Percentiles rank a stretch among this genome's conserved stretches.
Evolutionary conservation across 1,284 basidiomycete genomes (phyloP).

Genomic region (Ceratobasidium papillatum): DNA sequence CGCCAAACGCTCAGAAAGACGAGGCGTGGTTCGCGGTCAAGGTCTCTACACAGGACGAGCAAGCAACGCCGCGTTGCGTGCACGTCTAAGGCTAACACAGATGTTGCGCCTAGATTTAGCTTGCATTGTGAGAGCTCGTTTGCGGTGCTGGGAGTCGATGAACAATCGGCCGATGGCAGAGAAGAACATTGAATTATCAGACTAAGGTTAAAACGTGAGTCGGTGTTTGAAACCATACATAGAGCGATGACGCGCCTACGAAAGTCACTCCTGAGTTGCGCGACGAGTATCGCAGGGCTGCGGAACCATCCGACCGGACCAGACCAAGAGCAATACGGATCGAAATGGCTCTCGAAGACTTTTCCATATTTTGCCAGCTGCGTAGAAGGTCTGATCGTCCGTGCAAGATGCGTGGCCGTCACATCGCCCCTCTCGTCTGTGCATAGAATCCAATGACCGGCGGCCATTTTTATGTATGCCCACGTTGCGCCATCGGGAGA

Average conservation of each 20-base stretch:
- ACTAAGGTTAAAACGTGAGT: slow-evolving; percentile 10
- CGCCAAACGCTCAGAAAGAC: slow-evolving; percentile 22
- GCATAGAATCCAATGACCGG: slow-evolving; percentile 22
- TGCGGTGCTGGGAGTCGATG: not conserved
- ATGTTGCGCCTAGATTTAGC: slow-evolving; percentile 12
- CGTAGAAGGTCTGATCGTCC: not conserved
- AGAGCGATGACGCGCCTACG: slow-evolving; percentile 20
- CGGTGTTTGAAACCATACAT: not conserved
- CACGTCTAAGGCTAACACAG: slow-evolving; percentile 20
- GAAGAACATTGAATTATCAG: not conserved
- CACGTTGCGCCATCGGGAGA: slow-evolving; percentile 7
- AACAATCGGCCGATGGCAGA: not conserved
- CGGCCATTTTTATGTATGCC: slow-evolving; percentile 6
- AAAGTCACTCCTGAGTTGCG: slow-evolving; percentile 22
- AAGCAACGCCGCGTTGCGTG: slow-evolving; percentile 17
- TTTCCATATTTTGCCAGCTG: not conserved
- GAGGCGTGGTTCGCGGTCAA: not conserved
- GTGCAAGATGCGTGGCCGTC: slow-evolving; percentile 19
- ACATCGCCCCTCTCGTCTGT: slow-evolving; percentile 28
- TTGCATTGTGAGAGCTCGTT: slow-evolving; percentile 15
- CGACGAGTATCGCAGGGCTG: slow-evolving; percentile 18
- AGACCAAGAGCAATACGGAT: slow-evolving; percentile 21
- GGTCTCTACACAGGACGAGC: slow-evolving; percentile 26
- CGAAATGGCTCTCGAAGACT: not conserved
- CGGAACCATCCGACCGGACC: slow-evolving; percentile 29